Evolutionary conservation across 78 protist species (phyloP).

Genomic region (Salpingoeca rosetta): DNA sequence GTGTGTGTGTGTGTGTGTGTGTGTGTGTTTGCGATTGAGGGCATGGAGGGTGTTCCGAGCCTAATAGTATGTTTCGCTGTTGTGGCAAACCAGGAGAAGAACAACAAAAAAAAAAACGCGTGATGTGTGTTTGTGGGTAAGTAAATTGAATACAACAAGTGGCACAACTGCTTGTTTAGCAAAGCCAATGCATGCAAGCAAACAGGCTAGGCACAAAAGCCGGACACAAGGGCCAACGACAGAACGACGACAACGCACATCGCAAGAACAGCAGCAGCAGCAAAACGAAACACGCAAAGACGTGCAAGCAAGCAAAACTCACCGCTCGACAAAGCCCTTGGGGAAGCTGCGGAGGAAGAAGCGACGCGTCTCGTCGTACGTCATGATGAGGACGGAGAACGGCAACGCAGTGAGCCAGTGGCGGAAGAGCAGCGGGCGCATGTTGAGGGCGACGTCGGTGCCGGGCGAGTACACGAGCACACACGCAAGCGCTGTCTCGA

Average conservation of each 20-base stretch:
- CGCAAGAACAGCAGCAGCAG: neutral
- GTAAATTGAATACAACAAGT: too few relatives aligned
- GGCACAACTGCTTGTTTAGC: too few relatives aligned
- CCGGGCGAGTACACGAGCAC: constrained; percentile 60
- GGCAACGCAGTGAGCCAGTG: constrained; percentile 78
- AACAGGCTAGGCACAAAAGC: neutral
- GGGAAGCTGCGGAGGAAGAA: constrained; percentile 28
- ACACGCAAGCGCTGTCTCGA: constrained; percentile 53
- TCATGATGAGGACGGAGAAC: constrained; percentile 61
- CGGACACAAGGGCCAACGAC: neutral
- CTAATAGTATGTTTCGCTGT: neutral
- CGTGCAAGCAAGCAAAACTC: neutral
- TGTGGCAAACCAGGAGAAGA: too few relatives aligned
- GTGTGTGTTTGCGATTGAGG: too few relatives aligned
- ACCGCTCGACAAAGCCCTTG: constrained; percentile 1
- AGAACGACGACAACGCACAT: neutral
- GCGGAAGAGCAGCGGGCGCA: constrained; percentile 43
- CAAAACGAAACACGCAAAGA: neutral
- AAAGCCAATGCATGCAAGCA: neutral
- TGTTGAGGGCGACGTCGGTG: constrained; percentile 38
- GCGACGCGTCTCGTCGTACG: constrained; percentile 65
- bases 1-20: neutral
- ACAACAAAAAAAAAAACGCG: too few relatives aligned
- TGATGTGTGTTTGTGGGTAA: too few relatives aligned
- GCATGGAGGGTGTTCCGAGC: neutral